Evolutionary conservation across 345 rosid species (phyloP), one percentile per base, ranked within the genome.

Genomic region (Theobroma cacao): DNA sequence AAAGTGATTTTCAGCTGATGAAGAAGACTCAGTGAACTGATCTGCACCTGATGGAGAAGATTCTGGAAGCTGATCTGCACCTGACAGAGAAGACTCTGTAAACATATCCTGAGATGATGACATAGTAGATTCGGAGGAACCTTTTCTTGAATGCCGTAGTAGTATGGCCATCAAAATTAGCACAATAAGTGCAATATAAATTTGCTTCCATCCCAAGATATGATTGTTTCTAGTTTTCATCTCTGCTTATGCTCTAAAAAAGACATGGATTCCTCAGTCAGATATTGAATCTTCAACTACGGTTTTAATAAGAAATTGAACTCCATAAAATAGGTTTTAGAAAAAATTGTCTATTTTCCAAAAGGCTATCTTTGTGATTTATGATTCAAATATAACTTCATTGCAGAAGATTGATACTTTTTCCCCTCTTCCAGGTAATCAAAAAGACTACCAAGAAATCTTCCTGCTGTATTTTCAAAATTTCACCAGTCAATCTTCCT

Each of bases 171-270:
- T 68, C 74, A 69, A 17, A 45, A 69, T 45, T 15, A 69, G 56
- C n/a, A 15, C 5, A 47, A 69, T 45, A 26, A 69, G 56, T 24
- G 45, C n/a, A 48, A 45, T 69, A 28, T 69, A 69, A 17, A 69
- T 17, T 13, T 69, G 74, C 74, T 69, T 69, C 74, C 74, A 69
- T 30, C 74, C 74, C 33, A 66, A 40, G 50, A 2, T 40, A 14
- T 66, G 50, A 38, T 12, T 38, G 10, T 9, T 65, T 40, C 20
- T 66, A n/a, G 72, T 40, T 66, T 40, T 66, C 72, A 66, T 66
- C 52, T n/a, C 72, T 66, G 71, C 71, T n/a, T 38, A 65, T 34
- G 30, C 71, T 20, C 70, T 65, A 18, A 5, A 36, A 65, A 36
- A 8, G 13, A 65, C 48, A 65, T 38, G 48, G 22, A 61, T 61